Evolutionary conservation across 768 basidiomycete genomes (phyloP).

Genomic region (Pholiota microspora): DNA sequence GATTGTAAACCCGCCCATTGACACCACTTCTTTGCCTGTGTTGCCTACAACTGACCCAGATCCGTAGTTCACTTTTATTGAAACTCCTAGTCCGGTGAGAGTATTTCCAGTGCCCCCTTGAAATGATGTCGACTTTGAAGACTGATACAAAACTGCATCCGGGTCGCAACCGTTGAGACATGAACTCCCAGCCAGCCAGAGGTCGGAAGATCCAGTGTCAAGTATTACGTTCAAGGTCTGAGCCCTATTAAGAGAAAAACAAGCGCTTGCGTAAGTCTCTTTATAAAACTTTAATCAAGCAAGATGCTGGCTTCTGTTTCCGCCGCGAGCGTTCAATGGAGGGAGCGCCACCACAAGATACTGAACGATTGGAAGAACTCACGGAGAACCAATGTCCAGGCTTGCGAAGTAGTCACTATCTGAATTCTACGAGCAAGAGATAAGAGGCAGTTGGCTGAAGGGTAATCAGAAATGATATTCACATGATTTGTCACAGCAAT

Average conservation of each 20-base stretch:
- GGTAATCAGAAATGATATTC: not conserved
- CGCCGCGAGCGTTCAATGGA: too few relatives aligned
- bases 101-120: not conserved
- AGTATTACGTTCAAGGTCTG: slow-evolving; percentile 78
- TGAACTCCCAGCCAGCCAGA: slow-evolving; percentile 71
- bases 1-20: slow-evolving; percentile 63
- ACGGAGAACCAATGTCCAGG: slow-evolving; percentile 7
- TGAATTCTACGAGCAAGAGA: not conserved
- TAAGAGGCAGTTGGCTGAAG: not conserved
- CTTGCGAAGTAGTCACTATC: slow-evolving; percentile 5
- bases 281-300: too few relatives aligned
- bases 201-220: slow-evolving; percentile 87
- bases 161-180: slow-evolving; percentile 40
- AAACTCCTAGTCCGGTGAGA: not conserved
- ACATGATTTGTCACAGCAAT: slow-evolving; percentile 2
- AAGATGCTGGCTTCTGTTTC: too few relatives aligned
- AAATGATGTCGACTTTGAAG: slow-evolving; percentile 23
- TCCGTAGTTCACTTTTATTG: slow-evolving; percentile 51
- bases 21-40: slow-evolving; percentile 57
- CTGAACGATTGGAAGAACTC: not conserved
- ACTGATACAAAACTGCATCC: slow-evolving; percentile 40
- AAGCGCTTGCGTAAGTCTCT: not conserved
- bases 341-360: not conserved
- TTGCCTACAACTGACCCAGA: slow-evolving; percentile 63
- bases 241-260: slow-evolving; percentile 33